Evolutionary conservation across 176 grass and related monocot genomes (phyloP), one percentile per base, ranked within the genome.

Genomic region (Carex cristatella): DNA sequence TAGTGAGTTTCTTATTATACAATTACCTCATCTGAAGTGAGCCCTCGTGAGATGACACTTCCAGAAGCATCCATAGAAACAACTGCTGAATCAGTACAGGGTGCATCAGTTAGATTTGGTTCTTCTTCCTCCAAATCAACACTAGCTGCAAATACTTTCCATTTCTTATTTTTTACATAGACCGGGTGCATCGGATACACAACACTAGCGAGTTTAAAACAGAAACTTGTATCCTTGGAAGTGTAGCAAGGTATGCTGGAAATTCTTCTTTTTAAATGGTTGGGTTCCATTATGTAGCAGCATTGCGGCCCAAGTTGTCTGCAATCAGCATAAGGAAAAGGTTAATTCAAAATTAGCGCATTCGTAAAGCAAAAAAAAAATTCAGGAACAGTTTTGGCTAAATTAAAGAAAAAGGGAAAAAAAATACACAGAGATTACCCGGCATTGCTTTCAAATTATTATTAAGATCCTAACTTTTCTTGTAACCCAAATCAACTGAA

Each of bases 81-180:
- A 55, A 62, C 63, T 30, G 86, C 86, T 46, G 61, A 83, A 82
- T 80, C 64, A 79, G 16, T 33, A 85, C 85, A 67, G 0, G 38
- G 38, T 40, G 38, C 38, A 61, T n/a, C 79, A 18, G 16, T 23
- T 69, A 87, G 86, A 56, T 82, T 80, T 15, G 89, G 58, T 30
- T 83, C 38, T 33, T 70, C 90, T 33, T 91, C 89, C 38, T 91
- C 89, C 80, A 93, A 87, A 77, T 88, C 88, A 53, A 98, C 56
- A 83, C 87, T 91, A 70, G 86, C 79, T 49, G 89, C 74, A 65
- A 86, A 89, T 32, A 40, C 86, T 70, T 79, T 94, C 88, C 89
- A 87, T 64, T 31, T 16, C 70, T 84, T 86, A 75, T 19, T 83
- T 49, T 67, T 91, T 38, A 58, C 63, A 75, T 64, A 66, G 33